Base-by-base conservation (phyloP, 441 rosid genomes). In the Bruguiera hainesii region DNA sequence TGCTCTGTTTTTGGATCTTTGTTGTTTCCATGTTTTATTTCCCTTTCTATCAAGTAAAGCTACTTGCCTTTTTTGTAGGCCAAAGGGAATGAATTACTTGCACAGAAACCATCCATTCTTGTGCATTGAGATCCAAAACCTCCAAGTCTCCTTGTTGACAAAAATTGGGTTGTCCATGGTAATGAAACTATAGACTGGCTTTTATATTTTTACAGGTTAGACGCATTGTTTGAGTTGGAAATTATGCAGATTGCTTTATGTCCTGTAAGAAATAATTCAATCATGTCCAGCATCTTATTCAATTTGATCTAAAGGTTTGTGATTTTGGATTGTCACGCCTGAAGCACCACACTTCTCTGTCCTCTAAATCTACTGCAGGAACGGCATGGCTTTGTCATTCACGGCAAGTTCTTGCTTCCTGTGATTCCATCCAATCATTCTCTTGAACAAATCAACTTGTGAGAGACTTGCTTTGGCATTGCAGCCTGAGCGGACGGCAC, bases 401-500 rank as follows among this genome's bases (percentile, higher is more conserved):
- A 30, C 46, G 51, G 61, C 19, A 1, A 4, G 31, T 0, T 30
- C 18, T 52, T 20, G 16, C 21, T 20, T 57, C 56, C 37, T 5
- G 19, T 49, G 26, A 29, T 57, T 60, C 18, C 42, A 9, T 39
- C 6, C 15, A 46, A 5, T n/a, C 51, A 19, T 63, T 76, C 57
- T 69, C 65, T 29, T 66, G 28, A 26, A 30, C 58, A 42, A 33
- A 66, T 62, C 61, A 33, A 52, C 21, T 9, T 56, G 61, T 56
- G 23, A 39, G 31, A 69, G 56, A 23, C 63, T 69, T 76, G 46
- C 69, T 75, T 35, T 72, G 79, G 78, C 16, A 13, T 61, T 82
- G 82, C 90, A 96, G 99, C 97, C 99, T 19, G 98, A 96, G 72
- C 92, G 99, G 99, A 96, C 92, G 99, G 99, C 99, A 56, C 99